Conservation (phyloP, 176 grass and related monocot genomes). For the Chrysopogon serrulatus region DNA sequence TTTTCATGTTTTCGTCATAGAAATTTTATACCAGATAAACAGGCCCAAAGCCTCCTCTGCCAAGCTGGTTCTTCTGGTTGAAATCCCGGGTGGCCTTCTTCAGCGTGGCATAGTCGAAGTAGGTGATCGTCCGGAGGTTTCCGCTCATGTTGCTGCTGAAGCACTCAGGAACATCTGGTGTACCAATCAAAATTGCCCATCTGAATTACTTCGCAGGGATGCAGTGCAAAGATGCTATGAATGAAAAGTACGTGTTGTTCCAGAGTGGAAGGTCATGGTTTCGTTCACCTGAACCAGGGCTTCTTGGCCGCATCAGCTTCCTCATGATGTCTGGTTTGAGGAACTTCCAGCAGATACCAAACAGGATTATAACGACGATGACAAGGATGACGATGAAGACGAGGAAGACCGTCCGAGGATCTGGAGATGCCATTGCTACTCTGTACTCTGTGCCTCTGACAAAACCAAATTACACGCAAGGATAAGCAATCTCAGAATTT, state of each 20-base stretch:
- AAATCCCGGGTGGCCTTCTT: constrained; percentile 61
- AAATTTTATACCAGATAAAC: constrained; percentile 47
- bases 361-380: constrained; percentile 26
- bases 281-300: constrained; percentile 35
- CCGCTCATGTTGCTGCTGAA: constrained; percentile 63
- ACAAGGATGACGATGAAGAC: constrained; percentile 22
- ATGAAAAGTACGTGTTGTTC: not conserved
- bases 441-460: not conserved
- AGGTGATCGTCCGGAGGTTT: constrained; percentile 57
- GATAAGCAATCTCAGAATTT: not conserved
- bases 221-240: not conserved
- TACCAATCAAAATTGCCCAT: not conserved
- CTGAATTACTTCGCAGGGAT: not conserved
- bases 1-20: not conserved
- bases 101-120: constrained; percentile 50
- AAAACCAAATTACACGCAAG: not conserved
- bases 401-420: not conserved
- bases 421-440: not conserved
- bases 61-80: constrained; percentile 52
- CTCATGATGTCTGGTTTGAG: constrained; percentile 24
- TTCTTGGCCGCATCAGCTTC: constrained; percentile 26
- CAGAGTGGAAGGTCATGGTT: not conserved
- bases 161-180: constrained; percentile 34
- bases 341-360: constrained; percentile 47
- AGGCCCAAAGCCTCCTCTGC: constrained; percentile 49